Evolutionary conservation across 805 yeast species (phyloP).

Genomic region (Ogataea trehalophila): DNA sequence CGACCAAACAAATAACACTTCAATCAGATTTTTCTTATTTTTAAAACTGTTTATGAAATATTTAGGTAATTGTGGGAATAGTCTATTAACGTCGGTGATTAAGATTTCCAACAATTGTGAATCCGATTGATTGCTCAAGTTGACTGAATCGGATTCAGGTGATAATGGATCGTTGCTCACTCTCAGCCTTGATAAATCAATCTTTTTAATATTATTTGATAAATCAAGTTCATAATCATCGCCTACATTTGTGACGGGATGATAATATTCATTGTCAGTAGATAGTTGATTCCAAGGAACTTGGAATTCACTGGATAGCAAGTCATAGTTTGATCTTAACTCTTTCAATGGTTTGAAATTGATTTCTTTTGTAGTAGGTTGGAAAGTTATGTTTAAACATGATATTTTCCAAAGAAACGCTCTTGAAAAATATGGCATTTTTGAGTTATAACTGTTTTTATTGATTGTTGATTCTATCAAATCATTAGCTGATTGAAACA

Average conservation of each 20-base stretch:
- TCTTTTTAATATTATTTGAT: slow-evolving; percentile 8
- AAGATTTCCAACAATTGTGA: slow-evolving; percentile 38
- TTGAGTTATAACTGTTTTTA: background rate
- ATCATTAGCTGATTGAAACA: background rate
- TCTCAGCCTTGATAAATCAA: slow-evolving; percentile 10
- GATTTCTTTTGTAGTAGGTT: slow-evolving; percentile 7
- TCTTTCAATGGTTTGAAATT: slow-evolving; percentile 13
- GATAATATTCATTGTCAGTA: slow-evolving; percentile 20
- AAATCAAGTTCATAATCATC: slow-evolving; percentile 26
- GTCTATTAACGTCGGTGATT: slow-evolving; percentile 46
- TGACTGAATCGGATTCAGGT: background rate
- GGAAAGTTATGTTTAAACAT: slow-evolving; percentile 6
- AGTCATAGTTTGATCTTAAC: slow-evolving; percentile 16
- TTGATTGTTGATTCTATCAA: background rate
- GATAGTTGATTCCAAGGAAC: slow-evolving; percentile 33
- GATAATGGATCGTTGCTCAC: slow-evolving; percentile 21
- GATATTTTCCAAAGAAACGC: slow-evolving; percentile 22
- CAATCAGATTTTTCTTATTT: slow-evolving; percentile 32
- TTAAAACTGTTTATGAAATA: slow-evolving; percentile 25
- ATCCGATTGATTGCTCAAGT: slow-evolving; percentile 20
- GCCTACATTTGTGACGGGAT: background rate
- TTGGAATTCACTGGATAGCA: slow-evolving; percentile 20
- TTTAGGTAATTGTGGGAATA: slow-evolving; percentile 40
- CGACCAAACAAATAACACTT: slow-evolving; percentile 44
- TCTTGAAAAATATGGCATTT: slow-evolving; percentile 17